Evolutionary conservation across 2,329 filamentous ascomycete species (phyloP), one percentile per base, ranked within the genome.

Genomic region (Stromatinia cepivora): DNA sequence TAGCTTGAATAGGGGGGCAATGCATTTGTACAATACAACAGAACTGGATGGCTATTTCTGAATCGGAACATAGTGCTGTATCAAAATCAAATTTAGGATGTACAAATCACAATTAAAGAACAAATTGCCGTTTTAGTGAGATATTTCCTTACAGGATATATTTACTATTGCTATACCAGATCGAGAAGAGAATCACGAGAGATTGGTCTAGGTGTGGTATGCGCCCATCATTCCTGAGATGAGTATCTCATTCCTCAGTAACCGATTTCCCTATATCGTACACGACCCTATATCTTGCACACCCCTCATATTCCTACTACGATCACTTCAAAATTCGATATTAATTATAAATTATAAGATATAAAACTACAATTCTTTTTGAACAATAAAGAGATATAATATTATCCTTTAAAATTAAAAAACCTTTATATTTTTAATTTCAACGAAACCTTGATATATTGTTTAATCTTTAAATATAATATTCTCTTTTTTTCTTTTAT

Each of bases 1-100:
- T 58, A 58, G n/a, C n/a, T 50, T 67, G 52, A 46, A n/a, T 31
- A 31, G 34, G 57, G 17, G 20, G 10, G 17, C 15, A 67, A 53
- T 28, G 7, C 57, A 63, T 63, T 50, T 70, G 69, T 70, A 70
- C 34, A 64, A 63, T 64, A 70, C 45, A 62, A 67, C 46, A 64
- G 28, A 39, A 46, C 31, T 52, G 42, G n/a, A 59, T 67, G 31
- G 31, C 65, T 25, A 59, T 52, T 59, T 50, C 8, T 25, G 25
- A n/a, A n/a, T 50, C 54, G 6, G n/a, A 28, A 42, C 22, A 59
- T 59, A 67, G 28, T 42, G 31, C 42, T 59, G 65, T 48, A 59
- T 59, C 53, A 46, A 50, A 59, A 59, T 52, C 28, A 25, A 59
- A n/a, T 59, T 50, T 36, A 34, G 65, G 28, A 59, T 67, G 39